Evolutionary conservation across 257 asterid species (phyloP), one percentile per base, ranked within the genome.

Genomic region (Petunia axillaris): DNA sequence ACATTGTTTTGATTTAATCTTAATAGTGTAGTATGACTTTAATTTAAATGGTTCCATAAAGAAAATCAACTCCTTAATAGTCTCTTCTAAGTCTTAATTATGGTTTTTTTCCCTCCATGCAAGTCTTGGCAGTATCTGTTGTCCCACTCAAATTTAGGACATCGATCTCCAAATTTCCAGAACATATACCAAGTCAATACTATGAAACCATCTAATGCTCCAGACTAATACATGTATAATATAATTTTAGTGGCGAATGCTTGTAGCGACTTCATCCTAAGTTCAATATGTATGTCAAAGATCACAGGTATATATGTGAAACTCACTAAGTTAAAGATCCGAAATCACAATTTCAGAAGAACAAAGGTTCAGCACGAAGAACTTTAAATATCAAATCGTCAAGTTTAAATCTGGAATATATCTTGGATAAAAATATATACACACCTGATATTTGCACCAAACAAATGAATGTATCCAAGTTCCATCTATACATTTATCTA

Each of bases 21-120:
- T 70, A 46, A 25, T 25, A 46, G 15, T 70, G 59, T 1, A 44
- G 43, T 70, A 4, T 44, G 48, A 70, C 48, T 46, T 16, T 44
- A 70, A 70, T 70, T 10, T 70, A 70, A 25, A 70, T 70, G 59
- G 59, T 46, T 59, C 77, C 77, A 70, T 46, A 70, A 46, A 25
- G 77, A 70, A 16, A 46, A 48, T 14, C 1, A 46, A 44, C 59
- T 46, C 6, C 59, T 70, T 10, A 46, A 46, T 70, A 46, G 59
- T 70, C 59, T 46, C n/a, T 2, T 25, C 11, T 46, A 70, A 25
- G 77, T 70, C 77, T 44, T 43, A 59, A 16, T 2, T 7, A 6
- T 16, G 11, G 4, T 8, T 16, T 1, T 7, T 25, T 16, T 3
- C 2, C 25, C 25, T 59, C 39, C 65, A 59, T 16, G 65, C 65